A percentile compares a stretch with the other conserved stretches of the same genome.
Evolutionary conservation across 1,139 yeast genomes (phyloP).

Genomic region (Hyphopichia pseudoburtonii): DNA sequence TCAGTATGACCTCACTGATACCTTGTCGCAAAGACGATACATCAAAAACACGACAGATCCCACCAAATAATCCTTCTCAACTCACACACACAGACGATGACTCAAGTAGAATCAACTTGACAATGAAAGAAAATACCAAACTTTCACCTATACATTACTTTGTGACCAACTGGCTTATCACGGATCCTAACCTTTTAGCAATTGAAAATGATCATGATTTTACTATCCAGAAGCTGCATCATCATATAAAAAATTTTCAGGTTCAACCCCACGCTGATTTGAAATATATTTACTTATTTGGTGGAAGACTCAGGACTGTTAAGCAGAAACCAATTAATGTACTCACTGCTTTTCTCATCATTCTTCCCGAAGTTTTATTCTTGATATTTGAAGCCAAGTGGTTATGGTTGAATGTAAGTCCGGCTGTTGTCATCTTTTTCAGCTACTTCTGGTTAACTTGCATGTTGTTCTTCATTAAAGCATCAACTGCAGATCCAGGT

Average conservation of each 20-base stretch:
- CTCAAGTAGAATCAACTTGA: no score
- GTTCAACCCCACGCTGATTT: slow-evolving; percentile 28
- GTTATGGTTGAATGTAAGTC: slow-evolving; percentile 58
- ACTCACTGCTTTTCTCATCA: slow-evolving; percentile 30
- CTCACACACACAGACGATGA: no score
- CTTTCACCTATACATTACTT: slow-evolving; percentile 15
- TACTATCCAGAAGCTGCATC: no score
- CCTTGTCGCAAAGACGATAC: no score
- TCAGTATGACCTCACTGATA: no score
- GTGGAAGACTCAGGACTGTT: slow-evolving; percentile 59
- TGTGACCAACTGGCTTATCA: slow-evolving; percentile 44
- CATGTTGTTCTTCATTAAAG: slow-evolving; percentile 48
- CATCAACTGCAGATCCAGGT: slow-evolving; percentile 71
- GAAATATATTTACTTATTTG: slow-evolving; percentile 51
- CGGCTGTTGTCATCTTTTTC: slow-evolving; percentile 58
- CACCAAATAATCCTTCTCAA: background rate
- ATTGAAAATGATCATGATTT: no score
- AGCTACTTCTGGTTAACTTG: slow-evolving; percentile 57
- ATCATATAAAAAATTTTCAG: slow-evolving; percentile 38
- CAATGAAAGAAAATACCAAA: background rate
- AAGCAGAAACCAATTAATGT: slow-evolving; percentile 37
- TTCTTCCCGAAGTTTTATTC: slow-evolving; percentile 52
- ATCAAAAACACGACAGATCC: no score
- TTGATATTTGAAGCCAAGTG: slow-evolving; percentile 49
- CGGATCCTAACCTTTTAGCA: slow-evolving; percentile 36